Conservation (phyloP, 257 asterid genomes). For the Solanum boliviense region DNA sequence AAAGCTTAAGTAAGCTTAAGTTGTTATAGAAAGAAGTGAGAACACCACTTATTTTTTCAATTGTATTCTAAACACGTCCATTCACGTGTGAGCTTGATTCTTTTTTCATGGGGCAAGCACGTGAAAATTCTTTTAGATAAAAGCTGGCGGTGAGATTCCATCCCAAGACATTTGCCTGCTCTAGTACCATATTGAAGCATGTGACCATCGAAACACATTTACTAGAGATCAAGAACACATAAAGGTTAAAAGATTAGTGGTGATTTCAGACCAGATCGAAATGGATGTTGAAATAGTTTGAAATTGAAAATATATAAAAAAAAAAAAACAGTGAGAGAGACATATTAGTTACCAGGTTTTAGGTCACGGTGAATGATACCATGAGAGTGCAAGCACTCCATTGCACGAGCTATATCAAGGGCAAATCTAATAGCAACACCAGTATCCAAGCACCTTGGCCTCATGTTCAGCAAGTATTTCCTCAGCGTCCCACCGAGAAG, state of each 20-base stretch:
- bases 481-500: conserved; percentile 78
- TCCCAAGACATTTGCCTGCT: background rate
- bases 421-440: conserved; percentile 70
- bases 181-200: background rate
- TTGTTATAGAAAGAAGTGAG: background rate
- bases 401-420: conserved; percentile 88
- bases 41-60: background rate
- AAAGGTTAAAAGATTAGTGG: background rate
- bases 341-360: conserved; percentile 57
- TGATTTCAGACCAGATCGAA: background rate
- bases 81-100: background rate
- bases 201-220: background rate
- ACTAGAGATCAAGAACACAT: background rate
- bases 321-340: background rate
- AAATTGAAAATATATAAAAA: background rate
- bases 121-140: background rate
- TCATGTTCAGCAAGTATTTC: conserved; percentile 51
- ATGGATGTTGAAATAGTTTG: background rate
- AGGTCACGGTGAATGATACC: conserved; percentile 93
- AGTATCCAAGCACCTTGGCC: conserved; percentile 68
- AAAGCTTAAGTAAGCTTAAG: background rate
- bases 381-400: conserved; percentile 86
- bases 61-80: background rate
- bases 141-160: background rate
- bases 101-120: background rate